Evolutionary conservation across 371 early-diverging fungal genomes (phyloP), one percentile per base, ranked within the genome.

Genomic region (Zopfochytrium polystomum): DNA sequence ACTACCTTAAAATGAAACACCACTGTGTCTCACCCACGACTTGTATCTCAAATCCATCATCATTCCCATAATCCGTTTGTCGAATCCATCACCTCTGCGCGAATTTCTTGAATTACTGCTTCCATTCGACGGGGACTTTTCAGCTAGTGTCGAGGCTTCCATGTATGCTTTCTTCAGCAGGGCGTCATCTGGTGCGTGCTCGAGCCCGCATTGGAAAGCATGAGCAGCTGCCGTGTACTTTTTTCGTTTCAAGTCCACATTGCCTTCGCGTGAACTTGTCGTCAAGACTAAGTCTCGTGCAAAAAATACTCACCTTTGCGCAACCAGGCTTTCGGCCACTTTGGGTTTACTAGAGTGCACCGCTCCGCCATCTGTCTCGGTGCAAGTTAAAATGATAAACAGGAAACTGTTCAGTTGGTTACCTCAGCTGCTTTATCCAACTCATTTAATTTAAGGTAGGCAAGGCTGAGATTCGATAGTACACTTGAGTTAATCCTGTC

Each of bases 251-350:
- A 64, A n/a, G n/a, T 59, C 33, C 20, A 44, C 60, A 23, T 22
- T 43, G 35, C 58, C 58, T 58, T 42, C 20, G 18, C 43, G 15
- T 42, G 43, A 15, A 1, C 20, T 15, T 18, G 43, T 42, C n/a
- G 42, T n/a, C 9, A 38, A 38, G 42, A 38, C n/a, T 38, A n/a
- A n/a, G n/a, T 9, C 33, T 15, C 42, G 22, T 32, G 47, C 46
- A 6, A 20, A 47, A 31, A 18, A 13, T 2, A 13, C 25, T 27
- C 34, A 51, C 68, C 68, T 58, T 70, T 56, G 27, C 70, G 62
- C 55, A 54, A 70, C 58, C 58, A 70, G 1, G 63, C 70, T 45
- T 70, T 70, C 9, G 58, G 22, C 70, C 70, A 70, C 0, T 57
- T 35, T 20, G 70, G 66, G 23, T 55, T 62, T 2, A 55, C 38